Evolutionary conservation across 2,329 filamentous ascomycete species (phyloP), one percentile per base, ranked within the genome.

Genomic region (Nemania sp.): DNA sequence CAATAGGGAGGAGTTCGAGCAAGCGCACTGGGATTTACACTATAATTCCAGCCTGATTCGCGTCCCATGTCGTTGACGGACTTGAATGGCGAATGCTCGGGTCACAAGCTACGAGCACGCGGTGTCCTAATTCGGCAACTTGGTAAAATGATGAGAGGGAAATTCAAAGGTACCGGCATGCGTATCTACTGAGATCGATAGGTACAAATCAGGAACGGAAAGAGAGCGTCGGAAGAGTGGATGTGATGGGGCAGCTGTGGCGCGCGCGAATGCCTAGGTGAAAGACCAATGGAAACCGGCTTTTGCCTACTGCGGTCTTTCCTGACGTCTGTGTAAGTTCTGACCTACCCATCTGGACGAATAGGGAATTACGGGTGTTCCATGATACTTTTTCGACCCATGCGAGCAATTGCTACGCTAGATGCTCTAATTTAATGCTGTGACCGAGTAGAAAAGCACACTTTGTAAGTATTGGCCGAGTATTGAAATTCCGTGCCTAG

Each of bases 191-290:
- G 14, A 34, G n/a, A 5, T 5, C 12, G 11, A 14, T 26, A 41
- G 37, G 17, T 41, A 15, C 33, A 36, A 9, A 4, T 5, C 15
- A 17, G 28, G 4, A 5, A 31, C 9, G 28, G 4, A 9, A 14
- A 28, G 11, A 31, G 28, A 31, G 6, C 26, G 26, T 28, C 26
- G 6, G 46, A n/a, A n/a, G n/a, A n/a, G 30, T 42, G 22, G 17
- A 39, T 43, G 39, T 56, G 26, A 54, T 40, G 22, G 34, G 24
- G 43, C 6, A 20, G 28, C n/a, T 8, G 22, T 54, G 43, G 53
- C 56, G 56, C 56, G 56, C 56, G 56, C 56, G 56, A 59, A 50
- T 5, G 14, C 12, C 26, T 11, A 47, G 28, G 31, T 6, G 28
- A 36, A 20, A 45, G 34, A 23, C 56, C 52, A 59, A 56, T 59